Evolutionary conservation across 345 rosid genomes (phyloP).

Genomic region (Gossypium turneri): DNA sequence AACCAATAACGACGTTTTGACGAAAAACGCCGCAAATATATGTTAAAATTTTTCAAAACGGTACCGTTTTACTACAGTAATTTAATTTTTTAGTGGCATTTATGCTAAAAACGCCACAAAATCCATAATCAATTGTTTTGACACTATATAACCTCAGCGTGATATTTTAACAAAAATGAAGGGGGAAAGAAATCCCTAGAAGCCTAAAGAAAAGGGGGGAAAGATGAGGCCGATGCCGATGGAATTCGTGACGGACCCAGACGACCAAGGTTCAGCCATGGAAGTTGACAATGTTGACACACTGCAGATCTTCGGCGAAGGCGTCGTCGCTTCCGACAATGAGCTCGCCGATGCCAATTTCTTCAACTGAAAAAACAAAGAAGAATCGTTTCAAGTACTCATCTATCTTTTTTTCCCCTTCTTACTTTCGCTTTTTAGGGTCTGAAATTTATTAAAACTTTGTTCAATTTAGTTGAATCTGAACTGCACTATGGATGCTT

Average conservation of each 20-base stretch:
- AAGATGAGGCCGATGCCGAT: slow-evolving; percentile 70
- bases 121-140: no score
- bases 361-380: slow-evolving; percentile 52
- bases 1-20: no score
- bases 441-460: not conserved
- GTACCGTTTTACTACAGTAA: no score
- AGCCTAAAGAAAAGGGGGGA: not conserved
- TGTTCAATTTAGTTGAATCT: not conserved
- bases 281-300: slow-evolving; percentile 83
- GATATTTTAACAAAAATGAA: not conserved
- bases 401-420: not conserved
- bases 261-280: slow-evolving; percentile 80
- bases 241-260: slow-evolving; percentile 60
- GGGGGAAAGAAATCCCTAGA: not conserved
- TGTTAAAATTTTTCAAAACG: no score
- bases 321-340: slow-evolving; percentile 50
- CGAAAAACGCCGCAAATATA: no score
- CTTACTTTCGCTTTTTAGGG: not conserved
- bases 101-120: no score
- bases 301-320: slow-evolving; percentile 61
- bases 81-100: no score
- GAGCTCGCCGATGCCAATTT: slow-evolving; percentile 81
- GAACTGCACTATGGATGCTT: not conserved
- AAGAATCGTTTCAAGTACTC: not conserved
- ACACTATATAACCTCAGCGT: not conserved